phyloP scores from a whole-genome alignment of 768 basidiomycete species.

The Lentinula edodes region DNA sequence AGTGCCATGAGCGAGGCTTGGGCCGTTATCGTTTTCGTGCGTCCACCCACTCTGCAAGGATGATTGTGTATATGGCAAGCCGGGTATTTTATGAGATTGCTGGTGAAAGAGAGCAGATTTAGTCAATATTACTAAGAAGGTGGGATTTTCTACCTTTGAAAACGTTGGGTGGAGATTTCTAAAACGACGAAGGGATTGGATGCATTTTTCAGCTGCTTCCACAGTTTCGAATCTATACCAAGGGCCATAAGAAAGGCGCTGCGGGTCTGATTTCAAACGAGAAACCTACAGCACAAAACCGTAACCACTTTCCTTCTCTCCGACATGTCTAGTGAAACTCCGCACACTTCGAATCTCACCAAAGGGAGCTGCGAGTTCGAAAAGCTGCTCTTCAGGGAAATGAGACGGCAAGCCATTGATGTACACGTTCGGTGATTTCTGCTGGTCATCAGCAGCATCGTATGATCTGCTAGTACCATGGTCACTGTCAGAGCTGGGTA shows the following conservation, averaged over 20 bases:
- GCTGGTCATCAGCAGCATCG: background rate
- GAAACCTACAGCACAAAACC: conserved; percentile 19
- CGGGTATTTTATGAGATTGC: conserved; percentile 81
- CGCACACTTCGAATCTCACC: conserved; percentile 73
- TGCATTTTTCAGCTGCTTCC: conserved; percentile 70
- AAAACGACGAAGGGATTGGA: conserved; percentile 61
- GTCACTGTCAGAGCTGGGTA: background rate
- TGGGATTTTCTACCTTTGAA: conserved; percentile 55
- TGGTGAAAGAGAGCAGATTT: conserved; percentile 13
- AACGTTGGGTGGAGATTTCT: conserved; percentile 83
- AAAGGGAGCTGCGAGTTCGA: conserved; percentile 65
- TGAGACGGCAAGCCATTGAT: conserved; percentile 85
- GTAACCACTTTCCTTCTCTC: conserved; percentile 56
- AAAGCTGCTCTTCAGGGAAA: conserved; percentile 76
- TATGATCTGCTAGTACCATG: background rate
- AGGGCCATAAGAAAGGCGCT: background rate
- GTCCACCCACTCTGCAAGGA: conserved; percentile 10
- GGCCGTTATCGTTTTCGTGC: background rate
- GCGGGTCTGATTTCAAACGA: background rate
- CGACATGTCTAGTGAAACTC: conserved; percentile 79
- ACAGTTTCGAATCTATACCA: conserved; percentile 54
- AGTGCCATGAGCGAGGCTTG: conserved; percentile 1
- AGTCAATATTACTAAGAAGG: background rate
- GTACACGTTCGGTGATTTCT: conserved; percentile 76
- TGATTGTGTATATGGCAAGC: conserved; percentile 53